phyloP scores from a whole-genome alignment of 2,329 filamentous ascomycete species.

The Penicillium italicum region DNA sequence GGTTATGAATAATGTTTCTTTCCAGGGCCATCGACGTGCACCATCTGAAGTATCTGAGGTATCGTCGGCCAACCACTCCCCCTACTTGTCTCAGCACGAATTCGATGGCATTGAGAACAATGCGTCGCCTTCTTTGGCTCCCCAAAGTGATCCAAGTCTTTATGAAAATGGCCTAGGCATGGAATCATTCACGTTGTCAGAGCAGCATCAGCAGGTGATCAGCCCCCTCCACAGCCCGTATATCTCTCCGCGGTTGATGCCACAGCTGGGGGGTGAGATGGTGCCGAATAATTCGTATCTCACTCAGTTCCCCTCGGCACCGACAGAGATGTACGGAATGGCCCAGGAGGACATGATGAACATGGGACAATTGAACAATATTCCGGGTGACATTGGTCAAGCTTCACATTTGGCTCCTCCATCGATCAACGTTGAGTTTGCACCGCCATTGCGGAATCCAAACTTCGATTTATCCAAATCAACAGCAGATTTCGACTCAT shows the following conservation, averaged over 20 bases:
- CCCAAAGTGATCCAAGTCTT: slow-evolving; percentile 66
- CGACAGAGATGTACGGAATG: slow-evolving; percentile 51
- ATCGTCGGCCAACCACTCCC: slow-evolving; percentile 78
- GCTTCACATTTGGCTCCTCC: slow-evolving; percentile 80
- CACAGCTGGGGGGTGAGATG: slow-evolving; percentile 69
- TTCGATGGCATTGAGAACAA: slow-evolving; percentile 68
- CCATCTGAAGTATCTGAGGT: slow-evolving; percentile 93
- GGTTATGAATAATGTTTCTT: slow-evolving; percentile 55
- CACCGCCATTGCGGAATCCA: slow-evolving; percentile 66
- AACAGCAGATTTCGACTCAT: slow-evolving; percentile 67
- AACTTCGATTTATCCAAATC: slow-evolving; percentile 65
- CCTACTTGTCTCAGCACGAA: slow-evolving; percentile 73
- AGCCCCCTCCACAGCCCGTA: slow-evolving; percentile 72
- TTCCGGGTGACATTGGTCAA: slow-evolving; percentile 61
- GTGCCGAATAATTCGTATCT: slow-evolving; percentile 42
- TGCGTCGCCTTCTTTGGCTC: slow-evolving; percentile 74
- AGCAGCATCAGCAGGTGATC: slow-evolving; percentile 51
- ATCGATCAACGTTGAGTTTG: slow-evolving; percentile 90
- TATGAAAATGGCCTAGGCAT: slow-evolving; percentile 77
- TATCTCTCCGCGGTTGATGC: slow-evolving; percentile 60
- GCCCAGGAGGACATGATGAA: slow-evolving; percentile 48
- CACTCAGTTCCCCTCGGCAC: slow-evolving; percentile 48
- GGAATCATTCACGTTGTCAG: slow-evolving; percentile 74
- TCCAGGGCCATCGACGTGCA: slow-evolving; percentile 76
- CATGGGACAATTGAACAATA: slow-evolving; percentile 44